Evolutionary conservation across 257 asterid species (phyloP).

Genomic region (Nicotiana obtusifolia): DNA sequence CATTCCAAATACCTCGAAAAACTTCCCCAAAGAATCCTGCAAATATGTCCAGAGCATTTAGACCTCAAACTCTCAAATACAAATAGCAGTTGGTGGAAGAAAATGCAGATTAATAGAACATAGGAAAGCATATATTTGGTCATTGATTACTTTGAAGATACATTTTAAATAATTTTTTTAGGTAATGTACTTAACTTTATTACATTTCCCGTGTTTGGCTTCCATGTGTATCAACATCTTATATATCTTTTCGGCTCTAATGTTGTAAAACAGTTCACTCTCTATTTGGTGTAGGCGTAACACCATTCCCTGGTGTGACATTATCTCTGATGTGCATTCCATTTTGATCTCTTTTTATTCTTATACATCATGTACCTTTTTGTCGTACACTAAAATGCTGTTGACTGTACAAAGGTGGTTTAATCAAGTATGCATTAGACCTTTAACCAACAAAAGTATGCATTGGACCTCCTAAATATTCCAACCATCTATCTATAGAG

Average conservation of each 20-base stretch:
- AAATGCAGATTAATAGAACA: neutral
- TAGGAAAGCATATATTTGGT: neutral
- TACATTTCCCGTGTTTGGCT: neutral
- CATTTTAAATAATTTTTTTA: neutral
- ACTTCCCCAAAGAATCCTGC: slow-evolving; percentile 98
- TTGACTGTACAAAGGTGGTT: neutral
- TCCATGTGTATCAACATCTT: neutral
- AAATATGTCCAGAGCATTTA: slow-evolving; percentile 6
- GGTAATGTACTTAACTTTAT: neutral
- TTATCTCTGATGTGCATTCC: neutral
- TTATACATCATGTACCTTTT: neutral
- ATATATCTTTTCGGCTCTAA: neutral
- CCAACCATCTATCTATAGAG: neutral
- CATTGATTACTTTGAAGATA: neutral
- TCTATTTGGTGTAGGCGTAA: neutral
- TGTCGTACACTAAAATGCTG: neutral
- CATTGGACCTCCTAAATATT: neutral
- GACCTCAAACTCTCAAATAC: neutral
- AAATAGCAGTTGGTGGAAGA: neutral
- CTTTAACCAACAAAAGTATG: too few species aligned
- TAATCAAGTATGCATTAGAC: neutral
- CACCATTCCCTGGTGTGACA: neutral
- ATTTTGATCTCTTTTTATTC: neutral
- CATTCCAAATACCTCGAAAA: slow-evolving; percentile 97
- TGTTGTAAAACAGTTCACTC: neutral